Evolutionary conservation across 2,329 filamentous ascomycete genomes (phyloP), one percentile per base, ranked within the genome.

Genomic region (Fusarium hostae): DNA sequence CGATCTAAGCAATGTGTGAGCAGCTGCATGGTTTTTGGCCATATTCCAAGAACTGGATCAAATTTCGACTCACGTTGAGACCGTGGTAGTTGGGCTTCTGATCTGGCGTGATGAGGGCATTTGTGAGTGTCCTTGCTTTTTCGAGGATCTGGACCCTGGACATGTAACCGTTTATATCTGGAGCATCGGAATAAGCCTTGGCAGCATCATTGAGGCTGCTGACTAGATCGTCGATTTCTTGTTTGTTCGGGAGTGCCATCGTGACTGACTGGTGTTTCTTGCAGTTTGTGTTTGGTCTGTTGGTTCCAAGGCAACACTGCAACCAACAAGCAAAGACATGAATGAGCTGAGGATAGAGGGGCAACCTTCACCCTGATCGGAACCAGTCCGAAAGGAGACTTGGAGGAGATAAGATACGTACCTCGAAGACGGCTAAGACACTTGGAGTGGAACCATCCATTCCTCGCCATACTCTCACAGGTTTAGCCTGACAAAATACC

Each of bases 21-120:
- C 12, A 7, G 11, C 4, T 16, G 6, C 10, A n/a, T n/a, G 2
- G 7, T 18, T 16, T n/a, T 24, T 5, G 12, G 10, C n/a, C n/a
- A 18, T 24, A 6, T 6, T 18, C 1, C 16, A 4, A 8, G 15
- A 4, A 6, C 3, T 24, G 11, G 18, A 24, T n/a, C 1, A 7
- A 8, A 9, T 13, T 7, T 34, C 9, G 9, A 56, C 77, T 45
- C 39, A 79, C 78, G 56, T 80, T 77, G 26, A 80, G 71, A 11
- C 78, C 78, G 68, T 80, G 78, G 43, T 79, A 77, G 44, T 79
- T 78, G n/a, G 78, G 78, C 20, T 70, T 74, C 69, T 77, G 71
- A 32, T 80, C 78, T 2, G 78, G 72, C 2, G 75, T 65, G 39
- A 76, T 72, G 34, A 79, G 65, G 11, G 77, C 63, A 28, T 77